Conservation (phyloP, 148 eudicot genomes). For the Amaranthus palmeri region DNA sequence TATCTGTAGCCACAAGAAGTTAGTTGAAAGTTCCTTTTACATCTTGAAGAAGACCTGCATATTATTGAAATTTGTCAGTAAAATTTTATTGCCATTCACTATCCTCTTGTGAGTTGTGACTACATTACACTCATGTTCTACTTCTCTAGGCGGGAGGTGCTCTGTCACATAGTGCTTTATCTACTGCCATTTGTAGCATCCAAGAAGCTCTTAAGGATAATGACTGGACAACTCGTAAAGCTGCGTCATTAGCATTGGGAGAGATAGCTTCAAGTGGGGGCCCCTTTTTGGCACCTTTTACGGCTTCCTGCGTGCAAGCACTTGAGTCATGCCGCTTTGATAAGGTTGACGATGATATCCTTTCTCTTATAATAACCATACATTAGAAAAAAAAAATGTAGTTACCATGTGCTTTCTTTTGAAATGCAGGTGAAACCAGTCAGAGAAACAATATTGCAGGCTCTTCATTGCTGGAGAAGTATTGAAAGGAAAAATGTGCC, state of each 20-base stretch:
- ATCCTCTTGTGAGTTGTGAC: neutral
- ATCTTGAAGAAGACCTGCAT: neutral
- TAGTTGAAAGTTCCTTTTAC: neutral
- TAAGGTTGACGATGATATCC: constrained; percentile 43
- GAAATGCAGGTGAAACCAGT: constrained; percentile 78
- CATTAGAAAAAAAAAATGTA: neutral
- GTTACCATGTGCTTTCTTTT: constrained; percentile 9
- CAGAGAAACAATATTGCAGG: constrained; percentile 66
- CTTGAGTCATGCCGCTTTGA: constrained; percentile 91
- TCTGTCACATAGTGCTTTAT: constrained; percentile 50
- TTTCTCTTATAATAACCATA: neutral
- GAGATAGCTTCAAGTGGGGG: constrained; percentile 72
- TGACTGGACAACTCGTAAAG: constrained; percentile 91
- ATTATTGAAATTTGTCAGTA: neutral
- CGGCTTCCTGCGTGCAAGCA: constrained; percentile 56
- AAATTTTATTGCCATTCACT: neutral
- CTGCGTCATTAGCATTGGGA: constrained; percentile 62
- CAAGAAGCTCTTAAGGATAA: constrained; percentile 68
- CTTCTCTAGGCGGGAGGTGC: constrained; percentile 80
- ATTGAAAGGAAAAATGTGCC: constrained; percentile 47
- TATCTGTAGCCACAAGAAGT: neutral
- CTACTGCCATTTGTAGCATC: constrained; percentile 63
- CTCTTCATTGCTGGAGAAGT: constrained; percentile 68
- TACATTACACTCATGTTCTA: constrained; percentile 9
- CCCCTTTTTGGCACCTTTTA: constrained; percentile 47